Evolutionary conservation across 2,329 filamentous ascomycete genomes (phyloP), one percentile per base, ranked within the genome.

Genomic region (Dothistroma pini): DNA sequence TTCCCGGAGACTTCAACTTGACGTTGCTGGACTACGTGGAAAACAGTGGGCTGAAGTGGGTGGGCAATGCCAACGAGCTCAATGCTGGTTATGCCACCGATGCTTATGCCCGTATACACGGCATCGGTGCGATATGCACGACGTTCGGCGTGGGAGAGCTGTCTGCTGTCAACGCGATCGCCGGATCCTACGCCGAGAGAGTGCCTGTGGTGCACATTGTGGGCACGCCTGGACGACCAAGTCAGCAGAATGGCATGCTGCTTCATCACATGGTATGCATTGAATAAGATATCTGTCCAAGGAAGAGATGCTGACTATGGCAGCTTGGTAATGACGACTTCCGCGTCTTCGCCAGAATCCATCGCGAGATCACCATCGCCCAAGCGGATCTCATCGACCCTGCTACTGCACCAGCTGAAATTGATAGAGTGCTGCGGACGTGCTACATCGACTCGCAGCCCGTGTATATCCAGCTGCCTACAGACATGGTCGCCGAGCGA

Each of bases 381-480:
- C 81, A 89, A 44, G 86, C 88, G 57, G 87, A 88, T 69, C 81
- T 96, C 59, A 87, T 86, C 71, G 83, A 90, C 64, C 85, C 1
- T 76, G 81, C 61, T n/a, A 87, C 90, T 66, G 89, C 89, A 48
- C 87, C 90, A 10, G 79, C 81, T 14, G 84, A 91, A 70, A 93
- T 96, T 68, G 92, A 96, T 73, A 83, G 90, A 69, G 86, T 89
- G 3, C 82, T 96, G 31, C 84, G 84, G 34, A 83, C 91, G 75
- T 95, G 90, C 74, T 91, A 85, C 78, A 76, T 90, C 50, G 81
- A 84, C 59, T 90, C 87, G 63, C 84, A 89, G 21, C 92, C 92
- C 2, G 89, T 96, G 54, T 96, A 96, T 76, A 86, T 96, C 68
- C 88, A 88, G 72, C 80, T 96, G 9, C 91, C 92, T 2, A 90